phyloP scores from a whole-genome alignment of 2,329 filamentous ascomycete species.

The Cyanodermella asteris region DNA sequence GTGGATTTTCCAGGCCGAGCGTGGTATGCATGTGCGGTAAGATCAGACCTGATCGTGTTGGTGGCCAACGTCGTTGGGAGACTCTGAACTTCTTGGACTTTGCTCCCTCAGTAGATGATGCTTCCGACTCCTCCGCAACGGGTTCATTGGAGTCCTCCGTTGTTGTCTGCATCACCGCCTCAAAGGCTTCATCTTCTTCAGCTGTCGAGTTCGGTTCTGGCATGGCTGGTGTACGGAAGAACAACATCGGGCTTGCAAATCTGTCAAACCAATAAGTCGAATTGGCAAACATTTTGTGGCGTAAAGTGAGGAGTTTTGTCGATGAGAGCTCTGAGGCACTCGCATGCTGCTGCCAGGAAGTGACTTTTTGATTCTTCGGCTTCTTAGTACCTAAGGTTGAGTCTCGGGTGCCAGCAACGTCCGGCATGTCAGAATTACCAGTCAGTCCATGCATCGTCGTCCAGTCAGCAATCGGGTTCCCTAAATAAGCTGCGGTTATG shows the following conservation, averaged over 20 bases:
- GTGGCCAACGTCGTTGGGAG: conserved; percentile 20
- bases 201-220: conserved; percentile 8
- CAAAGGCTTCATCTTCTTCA: neutral
- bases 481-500: conserved; percentile 23
- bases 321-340: neutral
- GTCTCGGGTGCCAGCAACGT: neutral
- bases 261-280: conserved; percentile 25
- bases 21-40: conserved; percentile 21
- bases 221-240: conserved; percentile 24
- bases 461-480: conserved; percentile 28
- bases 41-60: conserved; percentile 15
- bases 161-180: neutral
- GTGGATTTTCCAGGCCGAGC: conserved; percentile 15
- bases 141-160: neutral
- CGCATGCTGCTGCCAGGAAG: neutral
- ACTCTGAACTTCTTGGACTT: too few relatives aligned
- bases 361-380: neutral
- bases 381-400: neutral
- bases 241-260: conserved; percentile 27
- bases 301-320: conserved; percentile 12
- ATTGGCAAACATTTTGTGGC: conserved; percentile 19
- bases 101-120: too few relatives aligned
- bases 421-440: neutral
- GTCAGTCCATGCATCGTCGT: conserved; percentile 2
- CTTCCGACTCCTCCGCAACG: conserved; percentile 9